Conservation (phyloP, 331 rosid genomes). For the Saraca asoca region DNA sequence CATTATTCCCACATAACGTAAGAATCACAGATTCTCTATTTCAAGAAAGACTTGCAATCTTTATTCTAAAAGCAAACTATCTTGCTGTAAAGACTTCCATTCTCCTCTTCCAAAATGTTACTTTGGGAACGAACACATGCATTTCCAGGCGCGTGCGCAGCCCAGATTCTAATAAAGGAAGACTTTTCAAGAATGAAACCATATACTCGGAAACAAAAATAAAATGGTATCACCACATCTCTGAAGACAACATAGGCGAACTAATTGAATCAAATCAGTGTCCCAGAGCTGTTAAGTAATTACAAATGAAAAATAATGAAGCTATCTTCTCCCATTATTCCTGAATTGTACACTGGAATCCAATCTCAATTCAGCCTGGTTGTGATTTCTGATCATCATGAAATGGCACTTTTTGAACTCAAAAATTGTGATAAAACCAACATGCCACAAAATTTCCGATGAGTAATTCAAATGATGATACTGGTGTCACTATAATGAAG, state of each 20-base stretch:
- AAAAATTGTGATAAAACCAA: conserved; percentile 21
- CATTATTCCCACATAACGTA: too few relatives aligned
- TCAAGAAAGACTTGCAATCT: too few relatives aligned
- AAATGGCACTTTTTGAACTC: conserved; percentile 24
- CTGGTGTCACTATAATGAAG: conserved; percentile 40
- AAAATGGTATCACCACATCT: background rate
- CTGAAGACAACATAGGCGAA: conserved; percentile 31
- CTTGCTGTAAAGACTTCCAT: too few relatives aligned
- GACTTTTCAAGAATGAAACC: too few relatives aligned
- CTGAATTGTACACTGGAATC: conserved; percentile 32
- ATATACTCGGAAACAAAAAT: conserved; percentile 3
- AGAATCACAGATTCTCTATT: too few relatives aligned
- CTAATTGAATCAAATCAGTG: conserved; percentile 42
- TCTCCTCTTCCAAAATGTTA: too few relatives aligned
- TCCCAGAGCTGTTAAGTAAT: conserved; percentile 34
- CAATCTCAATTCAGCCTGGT: conserved; percentile 30
- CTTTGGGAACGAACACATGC: too few relatives aligned
- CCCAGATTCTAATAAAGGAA: too few relatives aligned
- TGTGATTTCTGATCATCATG: conserved; percentile 27
- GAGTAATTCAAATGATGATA: conserved; percentile 18
- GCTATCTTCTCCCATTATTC: conserved; percentile 43
- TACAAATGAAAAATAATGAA: conserved; percentile 44
- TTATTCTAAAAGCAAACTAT: too few relatives aligned
- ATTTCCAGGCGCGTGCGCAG: too few relatives aligned
- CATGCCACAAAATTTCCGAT: conserved; percentile 24